A percentile compares a stretch with the other conserved stretches of the same genome.
These are phyloP conservation scores for Ambispora gerdemannii DNA, from an alignment of 192 early-diverging fungal species.

Conservation along the genomic window DNA sequence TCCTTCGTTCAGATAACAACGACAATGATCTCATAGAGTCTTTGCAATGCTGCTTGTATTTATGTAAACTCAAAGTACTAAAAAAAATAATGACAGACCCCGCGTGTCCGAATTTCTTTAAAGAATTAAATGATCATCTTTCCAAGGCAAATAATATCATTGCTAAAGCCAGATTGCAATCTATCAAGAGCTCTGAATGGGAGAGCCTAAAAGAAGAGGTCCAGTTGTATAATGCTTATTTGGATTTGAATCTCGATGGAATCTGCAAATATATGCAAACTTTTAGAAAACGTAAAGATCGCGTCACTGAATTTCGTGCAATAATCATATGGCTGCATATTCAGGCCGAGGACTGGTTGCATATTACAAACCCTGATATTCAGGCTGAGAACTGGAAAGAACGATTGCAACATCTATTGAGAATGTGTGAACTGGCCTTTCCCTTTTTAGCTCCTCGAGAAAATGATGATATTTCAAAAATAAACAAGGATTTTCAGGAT, in stretches of 20 bases:
- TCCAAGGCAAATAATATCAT: not conserved
- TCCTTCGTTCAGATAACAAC: not conserved
- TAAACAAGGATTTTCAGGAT: not conserved
- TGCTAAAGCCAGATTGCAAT: not conserved
- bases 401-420: not conserved
- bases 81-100: not conserved
- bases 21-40: not conserved
- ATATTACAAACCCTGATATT: too few relatives aligned
- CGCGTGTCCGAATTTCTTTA: not conserved
- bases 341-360: too few relatives aligned
- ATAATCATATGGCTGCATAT: not conserved
- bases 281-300: not conserved
- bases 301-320: constrained; percentile 5
- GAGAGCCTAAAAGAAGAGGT: not conserved
- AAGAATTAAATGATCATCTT: not conserved
- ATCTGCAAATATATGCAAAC: not conserved
- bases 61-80: constrained; percentile 9
- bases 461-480: not conserved
- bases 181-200: not conserved
- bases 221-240: constrained; percentile 15
- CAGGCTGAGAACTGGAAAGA: not conserved
- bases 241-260: not conserved
- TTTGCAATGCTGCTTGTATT: not conserved
- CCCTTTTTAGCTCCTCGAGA: not conserved
- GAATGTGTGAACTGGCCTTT: not conserved